Evolutionary conservation across 2,329 filamentous ascomycete species (phyloP), one percentile per base, ranked within the genome.

Genomic region (Capronia epimyces): DNA sequence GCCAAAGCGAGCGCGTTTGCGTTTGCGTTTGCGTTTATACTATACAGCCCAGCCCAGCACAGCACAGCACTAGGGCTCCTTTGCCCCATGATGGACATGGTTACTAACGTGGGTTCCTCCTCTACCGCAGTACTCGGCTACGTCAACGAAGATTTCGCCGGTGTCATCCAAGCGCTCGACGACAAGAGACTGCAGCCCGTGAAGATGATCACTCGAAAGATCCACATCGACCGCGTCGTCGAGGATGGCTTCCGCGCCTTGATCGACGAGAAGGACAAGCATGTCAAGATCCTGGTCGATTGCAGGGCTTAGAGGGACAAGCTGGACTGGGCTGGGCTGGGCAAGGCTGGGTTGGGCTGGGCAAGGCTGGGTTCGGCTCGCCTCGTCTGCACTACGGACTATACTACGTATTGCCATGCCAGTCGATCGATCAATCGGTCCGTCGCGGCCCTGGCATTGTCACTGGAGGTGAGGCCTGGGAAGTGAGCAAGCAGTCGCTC

Each of bases 171-270:
- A 9, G 74, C 75, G n/a, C 63, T 54, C 66, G 67, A 20, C 40
- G 52, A 39, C 53, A 74, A 78, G 74, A 1, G 68, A 66, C 65
- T 83, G 36, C 70, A 74, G 44, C 78, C 80, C 0, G 69, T 69
- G 10, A 66, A 68, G 24, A 83, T 84, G 81, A 81, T 85, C 36
- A 84, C 80, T 0, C 71, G 74, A 43, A 79, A 71, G 60, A 78
- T 84, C 36, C 64, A 68, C 43, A 66, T 84, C 34, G 74, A 79
- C 16, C 69, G 78, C 15, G 65, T 83, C 9, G 77, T 81, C 0
- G 72, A 82, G 27, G 71, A 77, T 31, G 81, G 79, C 0, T 78
- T 83, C 56, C 70, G 75, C 49, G 71, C 77, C 1, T 65, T 84
- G 48, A 76, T 82, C 27, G 66, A 77, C 5, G 75, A 83, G 55